These are phyloP conservation scores for Capsicum chinense DNA, from an alignment of 257 asterid genomes.

Conservation along the genomic window DNA sequence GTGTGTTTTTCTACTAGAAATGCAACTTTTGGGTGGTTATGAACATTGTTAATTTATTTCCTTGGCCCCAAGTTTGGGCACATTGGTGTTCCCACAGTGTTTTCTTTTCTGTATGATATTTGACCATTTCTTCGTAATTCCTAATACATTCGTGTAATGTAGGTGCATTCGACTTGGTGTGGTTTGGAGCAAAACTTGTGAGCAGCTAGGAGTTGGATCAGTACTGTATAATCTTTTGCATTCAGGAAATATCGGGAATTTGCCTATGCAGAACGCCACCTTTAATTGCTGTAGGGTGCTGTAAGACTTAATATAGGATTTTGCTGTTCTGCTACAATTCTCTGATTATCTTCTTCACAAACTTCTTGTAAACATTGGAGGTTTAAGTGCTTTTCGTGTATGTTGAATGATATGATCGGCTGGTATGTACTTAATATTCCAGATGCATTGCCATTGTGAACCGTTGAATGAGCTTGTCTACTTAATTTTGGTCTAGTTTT, in stretches of 20 bases:
- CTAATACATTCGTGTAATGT: neutral
- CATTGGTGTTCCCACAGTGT: neutral
- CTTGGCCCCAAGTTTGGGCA: neutral
- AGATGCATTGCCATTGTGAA: neutral
- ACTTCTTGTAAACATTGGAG: neutral
- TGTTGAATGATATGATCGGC: constrained; percentile 15
- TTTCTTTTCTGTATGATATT: too few species aligned
- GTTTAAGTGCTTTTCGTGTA: neutral
- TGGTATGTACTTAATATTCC: neutral
- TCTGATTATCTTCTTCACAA: neutral
- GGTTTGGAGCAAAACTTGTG: neutral
- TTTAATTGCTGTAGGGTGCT: constrained; percentile 8
- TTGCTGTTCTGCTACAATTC: constrained; percentile 7
- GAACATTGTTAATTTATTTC: neutral
- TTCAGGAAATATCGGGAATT: neutral
- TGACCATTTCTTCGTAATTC: neutral
- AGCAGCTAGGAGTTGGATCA: constrained; percentile 10
- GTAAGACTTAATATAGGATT: constrained; percentile 5
- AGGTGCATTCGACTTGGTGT: neutral
- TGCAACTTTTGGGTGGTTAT: neutral
- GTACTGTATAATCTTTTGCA: neutral
- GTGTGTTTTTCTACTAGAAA: neutral
- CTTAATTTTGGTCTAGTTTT: neutral
- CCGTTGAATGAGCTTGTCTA: neutral
- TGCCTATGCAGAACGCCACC: neutral